These are phyloP conservation scores for Euclidium syriacum DNA, from an alignment of 345 rosid species.

Conservation along the genomic window DNA sequence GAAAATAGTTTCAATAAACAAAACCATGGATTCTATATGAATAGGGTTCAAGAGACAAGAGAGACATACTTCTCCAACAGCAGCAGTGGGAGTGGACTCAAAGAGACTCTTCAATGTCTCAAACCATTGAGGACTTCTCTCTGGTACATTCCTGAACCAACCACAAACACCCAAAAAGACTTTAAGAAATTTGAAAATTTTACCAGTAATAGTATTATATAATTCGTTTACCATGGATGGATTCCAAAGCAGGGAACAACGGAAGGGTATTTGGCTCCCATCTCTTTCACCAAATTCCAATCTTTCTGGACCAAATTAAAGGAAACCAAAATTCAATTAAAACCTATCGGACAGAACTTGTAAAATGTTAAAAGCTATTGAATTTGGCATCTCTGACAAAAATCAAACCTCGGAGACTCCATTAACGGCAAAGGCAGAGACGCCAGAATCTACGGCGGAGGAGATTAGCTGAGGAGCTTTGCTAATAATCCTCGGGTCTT, in stretches of 20 bases:
- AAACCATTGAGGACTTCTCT: slow-evolving; percentile 78
- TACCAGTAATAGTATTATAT: background rate
- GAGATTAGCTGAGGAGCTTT: slow-evolving; percentile 60
- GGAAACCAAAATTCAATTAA: background rate
- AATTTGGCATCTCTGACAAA: background rate
- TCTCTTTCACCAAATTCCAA: slow-evolving; percentile 74
- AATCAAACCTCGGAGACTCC: slow-evolving; percentile 63
- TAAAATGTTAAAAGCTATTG: slow-evolving; percentile 4
- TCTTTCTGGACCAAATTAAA: slow-evolving; percentile 48
- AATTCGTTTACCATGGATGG: slow-evolving; percentile 73
- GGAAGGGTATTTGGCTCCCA: slow-evolving; percentile 58
- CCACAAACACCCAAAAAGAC: background rate
- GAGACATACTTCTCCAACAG: slow-evolving; percentile 74
- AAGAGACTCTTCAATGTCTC: slow-evolving; percentile 56
- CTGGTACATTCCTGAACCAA: slow-evolving; percentile 48
- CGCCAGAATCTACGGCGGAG: slow-evolving; percentile 52
- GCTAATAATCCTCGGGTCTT: slow-evolving; percentile 73
- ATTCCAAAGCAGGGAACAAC: slow-evolving; percentile 87
- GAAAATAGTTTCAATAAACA: background rate
- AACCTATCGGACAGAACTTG: no score
- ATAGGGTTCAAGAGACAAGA: background rate
- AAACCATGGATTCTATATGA: background rate
- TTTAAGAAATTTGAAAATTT: background rate
- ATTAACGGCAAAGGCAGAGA: slow-evolving; percentile 70
- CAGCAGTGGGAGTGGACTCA: slow-evolving; percentile 71